Conservation (phyloP, 2,329 filamentous ascomycete genomes). For the Lachnellula suecica region DNA sequence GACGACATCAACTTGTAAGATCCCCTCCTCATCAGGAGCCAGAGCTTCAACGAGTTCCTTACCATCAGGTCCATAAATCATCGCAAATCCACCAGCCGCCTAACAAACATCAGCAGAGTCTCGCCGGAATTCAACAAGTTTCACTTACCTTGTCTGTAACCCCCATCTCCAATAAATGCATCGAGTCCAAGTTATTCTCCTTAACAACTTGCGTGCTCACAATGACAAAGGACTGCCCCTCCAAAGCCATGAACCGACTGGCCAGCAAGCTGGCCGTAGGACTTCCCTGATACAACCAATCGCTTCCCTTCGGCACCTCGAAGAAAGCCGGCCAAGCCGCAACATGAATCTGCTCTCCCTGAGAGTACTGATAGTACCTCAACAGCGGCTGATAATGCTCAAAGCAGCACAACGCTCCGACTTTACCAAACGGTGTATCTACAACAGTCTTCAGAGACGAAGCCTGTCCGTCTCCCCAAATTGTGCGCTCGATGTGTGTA, state of each 20-base stretch:
- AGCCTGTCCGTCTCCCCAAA: slow-evolving; percentile 56
- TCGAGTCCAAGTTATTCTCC: slow-evolving; percentile 7
- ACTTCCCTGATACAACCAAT: background rate
- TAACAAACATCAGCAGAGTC: background rate
- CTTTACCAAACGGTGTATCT: slow-evolving; percentile 32
- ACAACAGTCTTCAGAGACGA: slow-evolving; percentile 54
- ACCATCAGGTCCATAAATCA: slow-evolving; percentile 34
- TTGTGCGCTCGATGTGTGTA: slow-evolving; percentile 43
- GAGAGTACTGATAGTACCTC: slow-evolving; percentile 14
- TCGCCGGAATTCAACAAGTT: background rate
- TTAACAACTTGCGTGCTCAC: slow-evolving; percentile 11
- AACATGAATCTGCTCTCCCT: slow-evolving; percentile 13
- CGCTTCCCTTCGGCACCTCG: background rate
- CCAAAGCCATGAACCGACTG: slow-evolving; percentile 9
- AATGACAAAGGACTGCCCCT: slow-evolving; percentile 13
- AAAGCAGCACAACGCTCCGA: slow-evolving; percentile 35
- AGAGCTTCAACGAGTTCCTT: slow-evolving; percentile 29
- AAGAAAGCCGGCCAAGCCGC: slow-evolving; percentile 14
- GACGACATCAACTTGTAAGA: slow-evolving; percentile 38
- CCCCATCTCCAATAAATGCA: background rate
- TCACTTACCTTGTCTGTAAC: slow-evolving; percentile 1
- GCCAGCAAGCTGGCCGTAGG: background rate
- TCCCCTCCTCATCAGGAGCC: slow-evolving; percentile 31
- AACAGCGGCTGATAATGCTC: slow-evolving; percentile 41
- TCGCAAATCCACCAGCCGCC: slow-evolving; percentile 26